These are phyloP conservation scores for Wickerhamomyces sp. DNA, from an alignment of 1,139 yeast species.

Conservation along the genomic window DNA sequence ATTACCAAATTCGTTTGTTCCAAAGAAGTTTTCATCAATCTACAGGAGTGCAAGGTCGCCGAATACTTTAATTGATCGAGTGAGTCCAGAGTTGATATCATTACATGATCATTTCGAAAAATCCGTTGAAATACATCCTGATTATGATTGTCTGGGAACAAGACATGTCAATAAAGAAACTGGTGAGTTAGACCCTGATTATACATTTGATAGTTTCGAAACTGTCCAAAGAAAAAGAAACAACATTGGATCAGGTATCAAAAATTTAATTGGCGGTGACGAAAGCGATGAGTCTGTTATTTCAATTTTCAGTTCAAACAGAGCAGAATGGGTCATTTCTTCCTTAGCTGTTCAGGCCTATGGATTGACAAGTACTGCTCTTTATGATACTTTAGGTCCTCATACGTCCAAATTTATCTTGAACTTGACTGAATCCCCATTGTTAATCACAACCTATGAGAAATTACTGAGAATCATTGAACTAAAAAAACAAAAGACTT, in stretches of 20 bases:
- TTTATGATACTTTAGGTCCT: constrained; percentile 63
- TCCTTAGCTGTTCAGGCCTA: constrained; percentile 54
- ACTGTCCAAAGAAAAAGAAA: constrained; percentile 38
- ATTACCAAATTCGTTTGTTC: constrained; percentile 37
- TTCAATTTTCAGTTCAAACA: constrained; percentile 51
- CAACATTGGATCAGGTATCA: constrained; percentile 62
- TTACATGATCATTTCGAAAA: constrained; percentile 44
- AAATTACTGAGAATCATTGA: constrained; percentile 37
- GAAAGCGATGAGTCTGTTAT: constrained; percentile 40
- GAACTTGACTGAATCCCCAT: constrained; percentile 50
- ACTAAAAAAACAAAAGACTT: constrained; percentile 26
- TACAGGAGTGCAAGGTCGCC: constrained; percentile 43
- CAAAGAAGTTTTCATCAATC: constrained; percentile 46
- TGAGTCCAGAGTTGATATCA: constrained; percentile 49
- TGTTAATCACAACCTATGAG: constrained; percentile 33
- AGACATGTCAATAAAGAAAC: constrained; percentile 26
- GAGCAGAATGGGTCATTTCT: constrained; percentile 56
- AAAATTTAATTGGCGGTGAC: constrained; percentile 30
- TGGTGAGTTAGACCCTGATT: constrained; percentile 27
- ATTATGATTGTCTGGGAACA: constrained; percentile 46
- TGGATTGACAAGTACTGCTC: constrained; percentile 50
- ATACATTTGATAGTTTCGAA: constrained; percentile 44
- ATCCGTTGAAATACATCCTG: constrained; percentile 33
- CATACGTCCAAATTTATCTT: constrained; percentile 54
- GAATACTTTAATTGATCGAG: constrained; percentile 37